Percentiles rank a stretch among this genome's conserved stretches.
phyloP scores from a whole-genome alignment of 2,329 filamentous ascomycete species.

The Fusarium sp. region DNA sequence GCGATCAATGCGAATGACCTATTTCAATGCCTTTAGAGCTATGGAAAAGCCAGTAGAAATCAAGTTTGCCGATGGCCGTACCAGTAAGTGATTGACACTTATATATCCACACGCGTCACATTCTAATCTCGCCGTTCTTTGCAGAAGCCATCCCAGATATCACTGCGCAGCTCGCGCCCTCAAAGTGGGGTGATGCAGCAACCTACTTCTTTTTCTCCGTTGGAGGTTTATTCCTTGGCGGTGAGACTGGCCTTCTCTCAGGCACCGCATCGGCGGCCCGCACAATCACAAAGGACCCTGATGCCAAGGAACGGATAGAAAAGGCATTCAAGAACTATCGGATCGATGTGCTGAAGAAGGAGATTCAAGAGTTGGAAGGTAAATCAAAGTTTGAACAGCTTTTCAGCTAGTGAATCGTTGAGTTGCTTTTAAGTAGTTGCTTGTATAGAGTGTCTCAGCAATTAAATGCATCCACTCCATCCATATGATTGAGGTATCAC shows the following conservation, averaged over 20 bases:
- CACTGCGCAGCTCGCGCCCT: not conserved
- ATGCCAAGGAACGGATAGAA: not conserved
- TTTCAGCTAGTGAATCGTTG: not conserved
- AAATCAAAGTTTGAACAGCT: slow-evolving; percentile 9
- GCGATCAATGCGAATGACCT: slow-evolving; percentile 8
- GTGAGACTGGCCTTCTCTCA: not conserved
- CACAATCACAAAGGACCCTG: slow-evolving; percentile 5
- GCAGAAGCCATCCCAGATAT: slow-evolving; percentile 10
- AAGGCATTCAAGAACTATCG: slow-evolving; percentile 11
- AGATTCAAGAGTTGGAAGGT: not conserved
- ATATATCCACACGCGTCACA: too few relatives aligned
- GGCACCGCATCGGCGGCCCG: slow-evolving; percentile 5
- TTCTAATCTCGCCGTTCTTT: not conserved
- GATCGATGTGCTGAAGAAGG: slow-evolving; percentile 12
- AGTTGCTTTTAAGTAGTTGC: not conserved
- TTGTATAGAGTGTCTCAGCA: too few relatives aligned
- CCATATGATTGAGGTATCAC: too few relatives aligned
- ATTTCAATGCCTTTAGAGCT: slow-evolving; percentile 10
- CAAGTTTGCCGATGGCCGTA: slow-evolving; percentile 6
- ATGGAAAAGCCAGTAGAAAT: slow-evolving; percentile 14
- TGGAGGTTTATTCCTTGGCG: slow-evolving; percentile 1
- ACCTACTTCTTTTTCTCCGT: slow-evolving; percentile 7
- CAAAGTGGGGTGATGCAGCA: slow-evolving; percentile 4
- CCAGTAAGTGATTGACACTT: not conserved
- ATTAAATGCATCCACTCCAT: too few relatives aligned